Evolutionary conservation across 495 filamentous ascomycete genomes (phyloP), one percentile per base, ranked within the genome.

Genomic region (Platismatia glauca): DNA sequence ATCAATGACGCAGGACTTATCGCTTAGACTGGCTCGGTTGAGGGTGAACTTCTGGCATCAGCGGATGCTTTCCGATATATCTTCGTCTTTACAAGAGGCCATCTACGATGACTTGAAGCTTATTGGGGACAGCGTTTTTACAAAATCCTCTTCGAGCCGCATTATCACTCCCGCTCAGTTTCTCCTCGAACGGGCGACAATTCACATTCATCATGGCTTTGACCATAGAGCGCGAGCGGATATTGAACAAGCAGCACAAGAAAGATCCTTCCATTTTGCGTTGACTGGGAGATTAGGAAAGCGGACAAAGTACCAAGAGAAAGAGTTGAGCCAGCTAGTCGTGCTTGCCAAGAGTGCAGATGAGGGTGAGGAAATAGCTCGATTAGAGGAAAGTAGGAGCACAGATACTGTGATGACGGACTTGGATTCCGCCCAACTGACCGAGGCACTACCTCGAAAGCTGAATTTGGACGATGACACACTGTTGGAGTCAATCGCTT

Each of bases 401-500:
- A 34, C 43, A 31, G 41, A 43, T 43, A 33, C 12, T 7, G 37
- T 2, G 2, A 18, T 9, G 11, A 18, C 33, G 0, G 52, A 3
- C 9, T 57, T 50, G 37, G 53, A 29, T 12, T 4, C 20, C 24
- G 31, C 22, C 29, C 64, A 62, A 29, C 20, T 24, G 2, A 18
- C 41, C 58, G 34, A 57, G 16, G 44, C 59, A 59, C 41, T 34
- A 35, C 91, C 93, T 3, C 79, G 81, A 68, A 82, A 85, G 13
- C 72, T 97, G 16, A 81, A 86, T 48, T 73, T 97, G 24, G 90
- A 97, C 68, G 91, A 97, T 67, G 94, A 99, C 72, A 99, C 94
- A 0, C 78, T 99, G 9, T 75, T 97, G 31, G 95, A 99, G 71
- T 81, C 83, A 7, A 89, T 97, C 56, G 80, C 85, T 9, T 99